These are phyloP conservation scores for Claviceps sp. DNA, from an alignment of 2,329 filamentous ascomycete genomes.

Conservation along the genomic window DNA sequence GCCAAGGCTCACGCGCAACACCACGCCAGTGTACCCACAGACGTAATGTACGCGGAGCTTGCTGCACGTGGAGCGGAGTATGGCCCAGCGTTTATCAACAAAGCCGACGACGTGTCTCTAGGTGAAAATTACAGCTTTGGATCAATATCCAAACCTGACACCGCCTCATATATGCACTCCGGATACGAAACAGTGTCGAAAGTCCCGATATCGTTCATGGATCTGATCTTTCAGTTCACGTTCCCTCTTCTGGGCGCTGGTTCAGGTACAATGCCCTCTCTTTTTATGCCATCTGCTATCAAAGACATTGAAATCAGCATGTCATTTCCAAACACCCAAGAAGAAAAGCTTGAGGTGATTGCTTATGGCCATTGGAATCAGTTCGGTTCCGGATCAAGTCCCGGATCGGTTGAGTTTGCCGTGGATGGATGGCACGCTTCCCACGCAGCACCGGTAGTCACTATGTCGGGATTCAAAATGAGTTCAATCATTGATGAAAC, in stretches of 20 bases:
- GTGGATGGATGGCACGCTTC: slow-evolving; percentile 20
- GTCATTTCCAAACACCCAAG: slow-evolving; percentile 13
- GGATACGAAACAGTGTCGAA: slow-evolving; percentile 27
- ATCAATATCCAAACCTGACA: slow-evolving; percentile 22
- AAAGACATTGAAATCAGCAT: slow-evolving; percentile 16
- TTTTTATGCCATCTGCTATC: slow-evolving; percentile 25
- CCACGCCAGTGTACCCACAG: slow-evolving; percentile 5
- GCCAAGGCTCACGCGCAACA: neutral
- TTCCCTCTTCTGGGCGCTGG: slow-evolving; percentile 26
- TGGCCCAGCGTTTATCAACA: slow-evolving; percentile 12
- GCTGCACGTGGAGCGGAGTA: slow-evolving; percentile 13
- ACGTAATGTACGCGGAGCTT: slow-evolving; percentile 16
- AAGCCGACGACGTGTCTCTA: slow-evolving; percentile 9
- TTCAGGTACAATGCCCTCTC: slow-evolving; percentile 13
- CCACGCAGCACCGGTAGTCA: slow-evolving; percentile 19
- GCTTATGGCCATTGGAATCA: slow-evolving; percentile 13
- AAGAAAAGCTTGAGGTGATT: slow-evolving; percentile 16
- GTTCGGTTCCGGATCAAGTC: slow-evolving; percentile 11
- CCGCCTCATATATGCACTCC: slow-evolving; percentile 29
- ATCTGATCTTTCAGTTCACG: slow-evolving; percentile 28
- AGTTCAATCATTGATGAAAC: slow-evolving; percentile 25
- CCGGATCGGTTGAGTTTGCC: slow-evolving; percentile 19
- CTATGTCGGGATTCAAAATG: slow-evolving; percentile 24
- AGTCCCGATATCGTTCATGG: slow-evolving; percentile 32
- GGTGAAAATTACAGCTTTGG: slow-evolving; percentile 14